phyloP scores from a whole-genome alignment of 2,329 filamentous ascomycete species.

The Phialophora verrucosa region DNA sequence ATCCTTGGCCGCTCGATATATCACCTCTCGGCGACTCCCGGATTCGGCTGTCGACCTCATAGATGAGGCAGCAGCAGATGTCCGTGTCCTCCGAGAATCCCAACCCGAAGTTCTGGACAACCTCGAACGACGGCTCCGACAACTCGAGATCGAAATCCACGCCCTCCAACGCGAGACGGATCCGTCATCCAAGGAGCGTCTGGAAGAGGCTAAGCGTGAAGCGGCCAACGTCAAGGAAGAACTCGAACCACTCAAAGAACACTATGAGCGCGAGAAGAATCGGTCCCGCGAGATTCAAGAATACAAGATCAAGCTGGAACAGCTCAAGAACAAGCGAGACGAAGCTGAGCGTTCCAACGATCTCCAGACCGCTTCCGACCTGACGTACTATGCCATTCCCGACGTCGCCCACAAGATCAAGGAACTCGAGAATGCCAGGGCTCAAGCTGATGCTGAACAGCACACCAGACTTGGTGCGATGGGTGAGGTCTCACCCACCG shows the following conservation, averaged over 20 bases:
- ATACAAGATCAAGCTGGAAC: constrained; percentile 92
- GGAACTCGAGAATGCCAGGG: constrained; percentile 79
- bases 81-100: constrained; percentile 91
- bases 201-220: constrained; percentile 83
- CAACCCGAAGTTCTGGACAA: constrained; percentile 96
- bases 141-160: constrained; percentile 97
- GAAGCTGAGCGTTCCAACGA: constrained; percentile 89
- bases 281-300: constrained; percentile 91
- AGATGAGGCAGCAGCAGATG: constrained; percentile 95
- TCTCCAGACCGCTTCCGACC: constrained; percentile 84
- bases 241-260: constrained; percentile 85
- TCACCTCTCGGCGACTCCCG: constrained; percentile 86
- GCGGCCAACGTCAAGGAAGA: constrained; percentile 95
- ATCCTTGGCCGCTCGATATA: constrained; percentile 89
- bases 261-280: constrained; percentile 92
- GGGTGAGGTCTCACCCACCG: constrained; percentile 78
- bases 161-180: constrained; percentile 93
- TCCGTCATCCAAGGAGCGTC: constrained; percentile 82
- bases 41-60: constrained; percentile 97
- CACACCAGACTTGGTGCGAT: constrained; percentile 62
- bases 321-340: constrained; percentile 87
- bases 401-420: constrained; percentile 84
- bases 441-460: constrained; percentile 73
- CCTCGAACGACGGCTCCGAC: constrained; percentile 84
- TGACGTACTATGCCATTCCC: constrained; percentile 96